phyloP scores from a whole-genome alignment of 208 protist genomes.

The Jaenimonas drosophilae region DNA sequence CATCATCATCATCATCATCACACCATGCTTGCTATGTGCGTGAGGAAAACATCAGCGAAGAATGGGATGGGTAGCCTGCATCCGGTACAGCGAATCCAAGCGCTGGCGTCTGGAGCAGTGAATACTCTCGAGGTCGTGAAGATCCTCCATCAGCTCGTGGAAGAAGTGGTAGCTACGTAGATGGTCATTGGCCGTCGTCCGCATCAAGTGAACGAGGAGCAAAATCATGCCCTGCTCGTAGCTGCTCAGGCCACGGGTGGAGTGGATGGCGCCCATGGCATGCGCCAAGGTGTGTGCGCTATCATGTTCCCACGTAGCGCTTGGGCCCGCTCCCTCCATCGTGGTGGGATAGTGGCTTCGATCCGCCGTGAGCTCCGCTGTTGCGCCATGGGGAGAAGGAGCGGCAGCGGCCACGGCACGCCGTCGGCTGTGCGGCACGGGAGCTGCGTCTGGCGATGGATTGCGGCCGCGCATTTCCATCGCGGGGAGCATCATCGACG shows the following conservation, averaged over 20 bases:
- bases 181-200: constrained; percentile 31
- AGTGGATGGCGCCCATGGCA: not conserved
- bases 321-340: not conserved
- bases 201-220: constrained; percentile 60
- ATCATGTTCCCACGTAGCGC: not conserved
- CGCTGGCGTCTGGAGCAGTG: constrained; percentile 33
- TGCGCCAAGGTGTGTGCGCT: not conserved
- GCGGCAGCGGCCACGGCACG: no score
- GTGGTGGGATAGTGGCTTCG: not conserved
- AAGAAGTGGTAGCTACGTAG: constrained; percentile 37
- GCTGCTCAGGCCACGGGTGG: constrained; percentile 18
- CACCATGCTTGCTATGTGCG: constrained; percentile 1
- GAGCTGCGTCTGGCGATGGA: no score
- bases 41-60: constrained; percentile 16
- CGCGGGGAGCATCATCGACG: not conserved
- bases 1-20: constrained; percentile 1
- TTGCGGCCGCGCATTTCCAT: not conserved
- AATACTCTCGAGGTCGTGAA: constrained; percentile 58
- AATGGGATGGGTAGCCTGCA: constrained; percentile 45
- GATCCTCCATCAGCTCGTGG: constrained; percentile 47
- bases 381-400: no score
- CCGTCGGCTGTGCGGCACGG: no score
- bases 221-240: constrained; percentile 73
- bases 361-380: not conserved
- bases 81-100: constrained; percentile 43